Evolutionary conservation across 2,329 filamentous ascomycete species (phyloP), one percentile per base, ranked within the genome.

Genomic region (Monilinia laxa): DNA sequence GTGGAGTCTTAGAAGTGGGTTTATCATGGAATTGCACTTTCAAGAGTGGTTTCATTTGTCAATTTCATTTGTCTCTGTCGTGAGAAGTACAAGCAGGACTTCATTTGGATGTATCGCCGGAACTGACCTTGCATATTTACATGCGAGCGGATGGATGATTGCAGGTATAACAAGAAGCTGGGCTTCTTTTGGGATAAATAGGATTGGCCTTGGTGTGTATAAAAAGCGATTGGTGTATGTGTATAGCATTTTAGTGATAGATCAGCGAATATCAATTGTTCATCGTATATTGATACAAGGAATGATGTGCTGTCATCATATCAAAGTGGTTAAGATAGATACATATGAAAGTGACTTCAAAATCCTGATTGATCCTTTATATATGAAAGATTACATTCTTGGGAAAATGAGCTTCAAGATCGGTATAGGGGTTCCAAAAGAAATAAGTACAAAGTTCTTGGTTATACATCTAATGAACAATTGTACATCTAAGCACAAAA

Each of bases 171-270:
- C 45, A 38, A 51, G 28, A 23, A 51, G 28, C n/a, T 18, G 45
- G 23, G 45, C 58, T 60, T 51, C 28, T 38, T 38, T 60, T 60
- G 58, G 58, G 45, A 60, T 60, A 60, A 35, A 51, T 20, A 38
- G 20, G 20, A 49, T 45, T 51, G 14, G 45, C 58, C 51, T 60
- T 60, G 49, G 45, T 60, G 45, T 23, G 25, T 35, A 49, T 49
- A 23, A 35, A 28, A 49, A 59, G 42, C 35, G 11, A 6, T 23
- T 23, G 28, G 28, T 51, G 45, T 51, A 60, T 16, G 45, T 60
- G 14, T 23, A 11, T 59, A 47, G 28, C 23, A 51, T 51, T 9
- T 49, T 60, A 38, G 45, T 38, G 58, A 60, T 25, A 38, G 16
- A 28, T 60, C 28, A 49, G 45, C 58, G 45, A 38, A 38, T 51